Conservation (phyloP, 1,139 yeast species). For the Yueomyces sp. region DNA sequence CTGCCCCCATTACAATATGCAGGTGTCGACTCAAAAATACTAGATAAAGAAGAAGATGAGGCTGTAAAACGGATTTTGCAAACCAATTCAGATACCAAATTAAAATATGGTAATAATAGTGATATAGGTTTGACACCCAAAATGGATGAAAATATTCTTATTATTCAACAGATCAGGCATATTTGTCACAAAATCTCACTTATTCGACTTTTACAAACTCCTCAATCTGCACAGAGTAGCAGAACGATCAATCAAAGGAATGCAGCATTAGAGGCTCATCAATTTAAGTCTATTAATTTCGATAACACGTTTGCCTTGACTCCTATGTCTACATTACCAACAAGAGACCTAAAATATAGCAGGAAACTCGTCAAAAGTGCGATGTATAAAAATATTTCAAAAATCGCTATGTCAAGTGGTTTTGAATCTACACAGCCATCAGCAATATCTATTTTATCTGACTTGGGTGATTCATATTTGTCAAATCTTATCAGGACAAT, state of each 20-base stretch:
- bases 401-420: constrained; percentile 85
- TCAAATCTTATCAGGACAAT: constrained; percentile 62
- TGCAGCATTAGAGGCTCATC: constrained; percentile 12
- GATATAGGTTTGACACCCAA: constrained; percentile 49
- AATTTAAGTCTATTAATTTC: constrained; percentile 25
- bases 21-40: constrained; percentile 39
- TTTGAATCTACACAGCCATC: constrained; percentile 72
- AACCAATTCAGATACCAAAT: constrained; percentile 9
- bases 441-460: constrained; percentile 73
- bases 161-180: constrained; percentile 80
- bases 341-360: constrained; percentile 46
- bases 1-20: constrained; percentile 51
- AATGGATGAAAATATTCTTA: constrained; percentile 52
- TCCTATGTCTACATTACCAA: constrained; percentile 54
- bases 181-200: constrained; percentile 81
- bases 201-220: constrained; percentile 78
- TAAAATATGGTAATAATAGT: constrained; percentile 23
- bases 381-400: constrained; percentile 58
- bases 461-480: constrained; percentile 71
- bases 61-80: constrained; percentile 24
- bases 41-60: constrained; percentile 40
- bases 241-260: constrained; percentile 5
- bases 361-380: constrained; percentile 52
- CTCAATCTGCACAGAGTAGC: constrained; percentile 13
- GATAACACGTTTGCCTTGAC: constrained; percentile 60